These are phyloP conservation scores for Termitomyces sp. DNA, from an alignment of 768 basidiomycete species.

Conservation along the genomic window DNA sequence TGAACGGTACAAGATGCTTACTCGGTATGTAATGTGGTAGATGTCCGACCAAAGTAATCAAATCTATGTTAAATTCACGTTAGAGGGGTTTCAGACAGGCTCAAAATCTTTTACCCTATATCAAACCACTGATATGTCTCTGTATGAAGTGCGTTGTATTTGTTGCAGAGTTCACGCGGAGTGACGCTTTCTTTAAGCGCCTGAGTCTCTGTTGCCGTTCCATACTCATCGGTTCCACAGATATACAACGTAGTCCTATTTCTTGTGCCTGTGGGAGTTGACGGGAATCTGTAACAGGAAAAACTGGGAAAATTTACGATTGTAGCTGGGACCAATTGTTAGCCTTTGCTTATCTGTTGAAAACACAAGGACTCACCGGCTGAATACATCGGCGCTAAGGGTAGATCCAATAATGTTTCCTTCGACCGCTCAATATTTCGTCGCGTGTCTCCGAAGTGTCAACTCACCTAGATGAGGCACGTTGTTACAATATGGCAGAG, in stretches of 20 bases:
- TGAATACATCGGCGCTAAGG: slow-evolving; percentile 95
- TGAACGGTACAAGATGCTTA: slow-evolving; percentile 27
- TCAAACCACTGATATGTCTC: slow-evolving; percentile 99
- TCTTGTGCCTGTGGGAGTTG: slow-evolving; percentile 45
- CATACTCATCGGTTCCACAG: slow-evolving; percentile 99
- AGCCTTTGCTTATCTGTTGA: not conserved
- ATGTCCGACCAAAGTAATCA: slow-evolving; percentile 94
- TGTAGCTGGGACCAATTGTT: slow-evolving; percentile 40
- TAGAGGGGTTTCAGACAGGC: not conserved
- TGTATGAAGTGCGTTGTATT: slow-evolving; percentile 83
- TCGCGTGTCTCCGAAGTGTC: slow-evolving; percentile 8
- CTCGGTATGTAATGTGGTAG: slow-evolving; percentile 86
- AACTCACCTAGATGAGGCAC: slow-evolving; percentile 87
- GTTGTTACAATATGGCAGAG: slow-evolving; percentile 95
- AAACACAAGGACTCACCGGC: slow-evolving; percentile 56
- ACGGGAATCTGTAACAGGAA: not conserved
- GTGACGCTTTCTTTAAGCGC: slow-evolving; percentile 84
- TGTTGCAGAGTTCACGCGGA: slow-evolving; percentile 79
- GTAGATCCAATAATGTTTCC: slow-evolving; percentile 95
- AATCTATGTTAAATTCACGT: slow-evolving; percentile 46
- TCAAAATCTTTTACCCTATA: slow-evolving; percentile 56
- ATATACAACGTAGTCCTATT: slow-evolving; percentile 91
- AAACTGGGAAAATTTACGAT: slow-evolving; percentile 29
- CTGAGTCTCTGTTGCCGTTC: slow-evolving; percentile 98
- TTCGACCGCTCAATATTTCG: slow-evolving; percentile 15